Evolutionary conservation across 805 yeast genomes (phyloP), one percentile per base, ranked within the genome.

Genomic region (Candida anglica): DNA sequence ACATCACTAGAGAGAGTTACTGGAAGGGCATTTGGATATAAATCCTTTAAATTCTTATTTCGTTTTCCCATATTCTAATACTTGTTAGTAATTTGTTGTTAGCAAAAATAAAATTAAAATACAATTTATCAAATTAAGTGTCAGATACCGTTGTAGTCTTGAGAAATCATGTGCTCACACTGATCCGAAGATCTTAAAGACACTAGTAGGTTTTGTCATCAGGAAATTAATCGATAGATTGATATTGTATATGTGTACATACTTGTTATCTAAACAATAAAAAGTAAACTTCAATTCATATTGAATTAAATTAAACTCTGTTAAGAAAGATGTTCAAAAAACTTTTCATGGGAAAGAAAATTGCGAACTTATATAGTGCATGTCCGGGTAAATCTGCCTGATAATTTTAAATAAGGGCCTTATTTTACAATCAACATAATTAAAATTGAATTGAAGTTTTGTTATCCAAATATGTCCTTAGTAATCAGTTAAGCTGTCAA

Each of bases 111-210:
- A 21, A 21, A 13, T 4, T 17, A 19, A 35, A 20, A 30, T 23
- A 14, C 15, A 31, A 17, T 19, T 19, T 22, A 15, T 28, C 15
- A 27, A 17, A 26, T 13, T n/a, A 30, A 34, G 26, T 47, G 28
- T 83, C 95, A 86, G 95, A 86, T 86, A 86, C 95, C 95, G 95
- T 86, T 86, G 94, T 86, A 86, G 95, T 86, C 95, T 80, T 75
- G 79, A 74, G 79, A 73, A 78, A 77, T 75, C 80, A 63, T 73
- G 81, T 72, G 79, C 84, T 71, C 75, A 77, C 86, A 79, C 26
- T 30, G 59, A 50, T 32, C 47, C 11, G 11, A 15, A 19, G 29
- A 30, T 25, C 38, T 23, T 26, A 24, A 30, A 31, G 34, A 24
- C 34, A 32, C 34, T 32, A 24, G 8, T 21, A 24, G 17, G 23